phyloP scores from a whole-genome alignment of 2,329 filamentous ascomycete species.

The Pseudocercospora cruenta region DNA sequence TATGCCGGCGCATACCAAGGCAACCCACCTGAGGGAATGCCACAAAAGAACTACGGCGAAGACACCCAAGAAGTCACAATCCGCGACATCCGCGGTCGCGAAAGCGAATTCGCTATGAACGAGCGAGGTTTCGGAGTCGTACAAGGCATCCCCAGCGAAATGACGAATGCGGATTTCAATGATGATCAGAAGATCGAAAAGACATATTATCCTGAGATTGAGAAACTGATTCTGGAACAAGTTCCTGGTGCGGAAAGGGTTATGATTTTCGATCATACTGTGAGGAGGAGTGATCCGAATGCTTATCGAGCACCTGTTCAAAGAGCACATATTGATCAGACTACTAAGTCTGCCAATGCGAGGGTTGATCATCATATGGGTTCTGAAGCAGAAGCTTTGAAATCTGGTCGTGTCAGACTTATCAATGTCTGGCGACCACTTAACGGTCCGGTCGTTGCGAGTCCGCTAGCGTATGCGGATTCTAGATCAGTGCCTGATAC shows the following conservation, averaged over 20 bases:
- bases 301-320: slow-evolving; percentile 71
- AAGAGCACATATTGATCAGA: slow-evolving; percentile 83
- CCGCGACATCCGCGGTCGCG: slow-evolving; percentile 73
- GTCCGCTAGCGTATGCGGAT: slow-evolving; percentile 62
- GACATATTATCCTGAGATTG: slow-evolving; percentile 84
- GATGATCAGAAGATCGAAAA: slow-evolving; percentile 70
- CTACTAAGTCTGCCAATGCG: slow-evolving; percentile 63
- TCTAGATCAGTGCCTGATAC: slow-evolving; percentile 58
- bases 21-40: slow-evolving; percentile 61
- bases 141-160: slow-evolving; percentile 52
- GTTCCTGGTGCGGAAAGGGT: slow-evolving; percentile 69
- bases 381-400: slow-evolving; percentile 67
- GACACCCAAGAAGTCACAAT: slow-evolving; percentile 60
- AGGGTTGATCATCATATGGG: slow-evolving; percentile 71
- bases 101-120: slow-evolving; percentile 69
- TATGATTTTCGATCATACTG: slow-evolving; percentile 84
- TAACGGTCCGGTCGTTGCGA: slow-evolving; percentile 60
- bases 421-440: slow-evolving; percentile 82
- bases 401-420: slow-evolving; percentile 74
- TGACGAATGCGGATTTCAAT: slow-evolving; percentile 59
- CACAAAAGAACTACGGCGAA: slow-evolving; percentile 67
- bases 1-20: slow-evolving; percentile 54
- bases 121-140: slow-evolving; percentile 74
- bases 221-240: slow-evolving; percentile 67
- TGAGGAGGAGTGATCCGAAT: slow-evolving; percentile 66